Evolutionary conservation across 805 yeast species (phyloP).

Genomic region (Lipomyces lipofer): DNA sequence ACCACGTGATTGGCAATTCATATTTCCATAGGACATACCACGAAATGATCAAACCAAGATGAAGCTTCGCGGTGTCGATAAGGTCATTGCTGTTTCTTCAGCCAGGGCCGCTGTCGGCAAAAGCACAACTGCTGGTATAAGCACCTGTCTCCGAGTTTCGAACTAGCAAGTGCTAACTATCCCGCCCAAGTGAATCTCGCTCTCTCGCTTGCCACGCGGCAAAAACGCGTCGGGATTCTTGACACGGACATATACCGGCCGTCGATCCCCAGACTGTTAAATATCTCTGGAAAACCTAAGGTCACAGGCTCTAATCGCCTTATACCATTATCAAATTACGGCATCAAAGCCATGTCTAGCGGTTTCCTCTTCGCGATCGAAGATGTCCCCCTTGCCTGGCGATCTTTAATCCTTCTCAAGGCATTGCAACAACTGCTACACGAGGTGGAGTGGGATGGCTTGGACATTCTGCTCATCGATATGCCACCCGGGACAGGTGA

Average conservation of each 20-base stretch:
- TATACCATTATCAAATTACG: conserved; percentile 69
- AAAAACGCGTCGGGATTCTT: conserved; percentile 63
- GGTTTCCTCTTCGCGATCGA: conserved; percentile 71
- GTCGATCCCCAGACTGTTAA: conserved; percentile 70
- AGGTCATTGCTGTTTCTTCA: conserved; percentile 65
- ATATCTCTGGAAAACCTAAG: conserved; percentile 55
- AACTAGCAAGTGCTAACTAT: background rate
- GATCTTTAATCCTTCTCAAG: conserved; percentile 84
- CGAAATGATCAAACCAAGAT: conserved; percentile 42
- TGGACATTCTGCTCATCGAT: conserved; percentile 73
- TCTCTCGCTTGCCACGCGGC: conserved; percentile 53
- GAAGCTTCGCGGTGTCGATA: conserved; percentile 59
- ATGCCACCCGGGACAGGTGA: conserved; percentile 95
- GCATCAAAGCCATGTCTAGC: conserved; percentile 85
- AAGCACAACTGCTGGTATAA: conserved; percentile 58
- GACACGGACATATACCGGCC: conserved; percentile 89
- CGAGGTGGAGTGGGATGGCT: conserved; percentile 70
- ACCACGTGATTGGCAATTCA: too few species aligned
- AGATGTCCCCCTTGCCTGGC: conserved; percentile 75
- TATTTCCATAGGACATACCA: too few species aligned
- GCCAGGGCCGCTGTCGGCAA: conserved; percentile 85
- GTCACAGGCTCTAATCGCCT: conserved; percentile 49
- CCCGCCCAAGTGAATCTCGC: conserved; percentile 57
- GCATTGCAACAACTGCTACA: conserved; percentile 81
- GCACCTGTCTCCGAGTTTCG: background rate